Evolutionary conservation across 179 eudicot species (phyloP), one percentile per base, ranked within the genome.

Genomic region (Gypsophila paniculata): DNA sequence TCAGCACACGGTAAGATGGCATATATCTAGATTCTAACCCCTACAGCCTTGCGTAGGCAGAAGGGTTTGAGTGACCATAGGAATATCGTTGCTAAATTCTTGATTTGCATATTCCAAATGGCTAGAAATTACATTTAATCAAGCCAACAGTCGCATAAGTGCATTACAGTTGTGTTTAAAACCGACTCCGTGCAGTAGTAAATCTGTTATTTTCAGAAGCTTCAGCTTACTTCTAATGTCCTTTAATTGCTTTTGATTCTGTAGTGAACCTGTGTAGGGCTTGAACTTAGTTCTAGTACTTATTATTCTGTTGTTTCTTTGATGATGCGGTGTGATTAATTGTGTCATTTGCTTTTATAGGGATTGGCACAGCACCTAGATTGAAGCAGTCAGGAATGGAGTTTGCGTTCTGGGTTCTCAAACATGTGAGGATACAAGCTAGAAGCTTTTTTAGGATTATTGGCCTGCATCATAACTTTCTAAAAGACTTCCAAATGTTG

Each of bases 341-440:
- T 75, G 69, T 59, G 34, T 72, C 19, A 14, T 66, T 26, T 61
- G 34, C 49, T 49, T 6, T 71, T 73, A 67, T 72, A 93, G 98
- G 98, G 84, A 83, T 38, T 81, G 90, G 83, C 81, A 88, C 94
- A 63, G 88, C 97, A 59, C 84, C 96, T 82, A 87, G 89, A 84
- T 80, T 93, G 83, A 93, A 88, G 89, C 98, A 90, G 81, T 70
- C 87, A 74, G 98, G 98, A 73, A 93, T 93, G 98, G 98, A 93
- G 81, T 93, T 91, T 76, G 89, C 96, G 54, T 96, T 93, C 51
- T 93, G 98, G 98, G 98, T 89, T 75, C 93, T 93, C 70, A 93
- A 93, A 80, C 98, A 93, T 87, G 97, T 93, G 86, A 86, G 96
- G 57, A 65, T 65, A 51, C 59, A 57, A 51, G 22, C 75, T 39